These are phyloP conservation scores for Adansonia digitata DNA, from an alignment of 345 rosid genomes.

Conservation along the genomic window DNA sequence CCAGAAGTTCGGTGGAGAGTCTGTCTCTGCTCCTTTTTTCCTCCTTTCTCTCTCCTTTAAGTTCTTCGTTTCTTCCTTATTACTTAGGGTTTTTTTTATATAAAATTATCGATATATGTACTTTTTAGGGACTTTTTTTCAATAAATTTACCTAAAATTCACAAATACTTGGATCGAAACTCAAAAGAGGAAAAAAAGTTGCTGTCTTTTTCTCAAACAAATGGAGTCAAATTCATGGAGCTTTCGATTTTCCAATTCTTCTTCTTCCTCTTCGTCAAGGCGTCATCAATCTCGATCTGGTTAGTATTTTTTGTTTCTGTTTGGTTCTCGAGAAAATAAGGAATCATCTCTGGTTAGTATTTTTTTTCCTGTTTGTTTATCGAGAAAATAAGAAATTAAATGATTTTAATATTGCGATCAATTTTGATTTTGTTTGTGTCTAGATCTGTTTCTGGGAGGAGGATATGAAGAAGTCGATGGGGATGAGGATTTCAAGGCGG, in stretches of 20 bases:
- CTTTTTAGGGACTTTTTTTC: background rate
- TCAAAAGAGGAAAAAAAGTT: background rate
- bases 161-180: background rate
- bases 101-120: background rate
- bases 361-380: background rate
- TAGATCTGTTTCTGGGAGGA: slow-evolving; percentile 51
- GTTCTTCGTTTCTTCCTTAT: background rate
- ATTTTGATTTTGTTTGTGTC: background rate
- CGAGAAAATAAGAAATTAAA: background rate
- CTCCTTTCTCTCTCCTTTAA: background rate
- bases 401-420: background rate
- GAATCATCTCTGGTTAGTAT: slow-evolving; percentile 35
- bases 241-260: slow-evolving; percentile 31
- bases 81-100: slow-evolving; percentile 15
- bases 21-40: background rate
- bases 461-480: slow-evolving; percentile 49
- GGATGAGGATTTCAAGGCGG: slow-evolving; percentile 59
- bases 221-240: slow-evolving; percentile 48
- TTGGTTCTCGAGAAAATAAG: background rate
- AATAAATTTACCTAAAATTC: background rate
- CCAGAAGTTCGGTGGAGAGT: slow-evolving; percentile 29
- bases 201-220: background rate
- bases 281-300: slow-evolving; percentile 46
- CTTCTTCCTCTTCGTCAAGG: slow-evolving; percentile 36
- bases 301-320: slow-evolving; percentile 4